A percentile compares a stretch with the other conserved stretches of the same genome.
These are phyloP conservation scores for Imleria badia DNA, from an alignment of 768 basidiomycete species.

Conservation along the genomic window DNA sequence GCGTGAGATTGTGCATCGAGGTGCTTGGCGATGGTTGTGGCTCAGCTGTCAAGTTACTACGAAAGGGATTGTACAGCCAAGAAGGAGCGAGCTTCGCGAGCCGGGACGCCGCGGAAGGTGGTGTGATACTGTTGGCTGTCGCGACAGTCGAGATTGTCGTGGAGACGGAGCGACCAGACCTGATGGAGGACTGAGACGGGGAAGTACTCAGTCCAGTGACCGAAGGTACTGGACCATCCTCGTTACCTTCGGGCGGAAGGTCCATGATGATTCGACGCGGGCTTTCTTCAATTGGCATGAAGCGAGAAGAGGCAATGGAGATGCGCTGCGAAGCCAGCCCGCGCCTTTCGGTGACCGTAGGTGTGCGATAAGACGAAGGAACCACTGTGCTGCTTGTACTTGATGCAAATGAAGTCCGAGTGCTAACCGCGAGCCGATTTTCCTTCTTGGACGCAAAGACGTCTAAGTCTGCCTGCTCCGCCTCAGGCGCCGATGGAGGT, in stretches of 20 bases:
- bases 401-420: slow-evolving; percentile 43
- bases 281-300: slow-evolving; percentile 72
- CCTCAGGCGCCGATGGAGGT: slow-evolving; percentile 50
- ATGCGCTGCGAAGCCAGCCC: slow-evolving; percentile 44
- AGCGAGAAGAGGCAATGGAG: slow-evolving; percentile 46
- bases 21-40: slow-evolving; percentile 49
- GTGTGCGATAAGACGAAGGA: slow-evolving; percentile 37
- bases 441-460: slow-evolving; percentile 56
- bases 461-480: slow-evolving; percentile 73
- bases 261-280: slow-evolving; percentile 51
- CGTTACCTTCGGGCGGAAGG: slow-evolving; percentile 46
- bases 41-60: slow-evolving; percentile 55
- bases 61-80: slow-evolving; percentile 81
- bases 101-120: slow-evolving; percentile 35
- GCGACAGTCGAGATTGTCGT: slow-evolving; percentile 34
- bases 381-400: slow-evolving; percentile 38
- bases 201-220: slow-evolving; percentile 53
- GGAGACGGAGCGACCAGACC: slow-evolving; percentile 47
- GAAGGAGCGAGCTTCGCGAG: slow-evolving; percentile 64
- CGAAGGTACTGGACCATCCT: slow-evolving; percentile 32
- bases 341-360: slow-evolving; percentile 39
- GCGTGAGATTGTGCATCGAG: slow-evolving; percentile 40
- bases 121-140: slow-evolving; percentile 13
- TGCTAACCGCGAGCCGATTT: slow-evolving; percentile 27
- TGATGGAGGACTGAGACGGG: slow-evolving; percentile 66